Conservation (phyloP, 345 rosid species). For the Ricinus communis region DNA sequence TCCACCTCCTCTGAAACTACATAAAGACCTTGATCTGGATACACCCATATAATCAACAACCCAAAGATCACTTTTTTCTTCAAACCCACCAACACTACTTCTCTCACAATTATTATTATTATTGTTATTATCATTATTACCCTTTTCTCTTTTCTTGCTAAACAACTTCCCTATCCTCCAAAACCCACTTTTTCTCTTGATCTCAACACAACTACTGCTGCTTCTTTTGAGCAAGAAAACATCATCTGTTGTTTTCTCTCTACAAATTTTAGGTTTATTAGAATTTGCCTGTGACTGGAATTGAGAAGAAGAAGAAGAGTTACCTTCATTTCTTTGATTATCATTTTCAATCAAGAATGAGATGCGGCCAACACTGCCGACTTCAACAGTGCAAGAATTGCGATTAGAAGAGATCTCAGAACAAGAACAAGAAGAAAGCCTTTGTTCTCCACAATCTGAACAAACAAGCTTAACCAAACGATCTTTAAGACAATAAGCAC, state of each 20-base stretch:
- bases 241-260: slow-evolving; percentile 45
- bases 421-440: slow-evolving; percentile 93
- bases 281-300: slow-evolving; percentile 8
- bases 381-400: slow-evolving; percentile 57
- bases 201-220: slow-evolving; percentile 87
- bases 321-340: slow-evolving; percentile 24
- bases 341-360: slow-evolving; percentile 83
- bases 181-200: slow-evolving; percentile 68
- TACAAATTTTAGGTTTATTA: slow-evolving; percentile 28
- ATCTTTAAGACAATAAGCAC: slow-evolving; percentile 84
- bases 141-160: slow-evolving; percentile 55
- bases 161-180: slow-evolving; percentile 78
- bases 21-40: slow-evolving; percentile 88
- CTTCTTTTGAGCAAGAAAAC: slow-evolving; percentile 71
- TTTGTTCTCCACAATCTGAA: slow-evolving; percentile 91
- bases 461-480: slow-evolving; percentile 82
- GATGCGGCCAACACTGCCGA: slow-evolving; percentile 69
- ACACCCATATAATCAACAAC: slow-evolving; percentile 69
- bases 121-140: background rate
- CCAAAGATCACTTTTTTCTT: slow-evolving; percentile 75
- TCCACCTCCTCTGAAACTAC: slow-evolving; percentile 78
- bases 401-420: slow-evolving; percentile 71
- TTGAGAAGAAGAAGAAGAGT: slow-evolving; percentile 13
- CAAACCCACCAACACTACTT: slow-evolving; percentile 38
- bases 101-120: slow-evolving; percentile 25